Evolutionary conservation across 2,329 filamentous ascomycete species (phyloP), one percentile per base, ranked within the genome.

Genomic region (Tolypocladium ophioglossoides): DNA sequence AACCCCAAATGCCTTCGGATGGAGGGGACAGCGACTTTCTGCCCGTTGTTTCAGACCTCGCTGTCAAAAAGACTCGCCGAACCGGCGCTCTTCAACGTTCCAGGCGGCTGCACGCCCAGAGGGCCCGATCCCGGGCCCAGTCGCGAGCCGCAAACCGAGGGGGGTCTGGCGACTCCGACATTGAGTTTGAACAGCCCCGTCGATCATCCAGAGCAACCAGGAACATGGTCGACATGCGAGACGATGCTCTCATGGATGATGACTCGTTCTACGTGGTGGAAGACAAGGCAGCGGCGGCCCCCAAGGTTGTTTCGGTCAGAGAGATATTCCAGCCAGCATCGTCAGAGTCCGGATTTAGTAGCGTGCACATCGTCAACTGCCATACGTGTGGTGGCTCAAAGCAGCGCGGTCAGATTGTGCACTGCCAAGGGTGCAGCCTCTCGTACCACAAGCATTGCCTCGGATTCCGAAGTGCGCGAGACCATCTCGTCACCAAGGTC

Each of bases 401-500:
- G 50, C 70, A 73, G n/a, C 70, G 68, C 18, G 90, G 89, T 1
- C 75, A 80, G 40, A 74, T 99, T 27, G 79, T 99, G 37, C 85
- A 86, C 64, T 99, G 94, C 62, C 95, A 99, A 71, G 94, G 94
- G 34, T 99, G 94, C 67, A 90, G 86, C 2, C 76, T 85, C 50
- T 79, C 87, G 0, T 96, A 90, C 61, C 94, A 99, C 70, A 89
- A 88, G 67, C 73, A 72, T 41, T 99, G 94, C 64, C 76, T 99
- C 32, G 91, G 92, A 1, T 75, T 78, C 50, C 82, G 94, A 51
- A 80, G 79, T 52, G 74, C 68, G 14, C 80, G 94, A 56, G 90
- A 96, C n/a, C 94, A 97, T 67, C 73, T 94, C 38, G 89, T 89
- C 11, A 97, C 91, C 27, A 99, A 97, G 67, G 71, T 96, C 52